Evolutionary conservation across 106 monocot species (phyloP), one percentile per base, ranked within the genome.

Genomic region (Dioscorea zingiberensis): DNA sequence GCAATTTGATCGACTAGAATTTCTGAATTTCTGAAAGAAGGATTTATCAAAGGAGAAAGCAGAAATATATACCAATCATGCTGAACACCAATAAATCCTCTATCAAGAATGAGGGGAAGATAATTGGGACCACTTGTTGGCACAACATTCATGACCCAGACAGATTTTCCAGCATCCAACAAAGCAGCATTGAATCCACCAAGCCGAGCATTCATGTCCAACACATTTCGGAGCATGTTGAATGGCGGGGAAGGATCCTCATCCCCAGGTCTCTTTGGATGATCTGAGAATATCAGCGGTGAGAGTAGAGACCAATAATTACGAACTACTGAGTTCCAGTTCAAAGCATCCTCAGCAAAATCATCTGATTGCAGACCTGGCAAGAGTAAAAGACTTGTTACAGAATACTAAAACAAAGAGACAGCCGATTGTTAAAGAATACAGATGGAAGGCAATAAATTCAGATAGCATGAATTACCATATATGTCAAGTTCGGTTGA

Each of bases 141-240:
- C 26, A 97, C 95, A 21, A 91, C 95, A 64, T 97, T 97, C 95
- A 97, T 91, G 58, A 97, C 95, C 95, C 95, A 97, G 13, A 86
- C 78, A 59, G 87, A 82, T 76, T 91, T 97, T 51, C 88, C 88
- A 67, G 91, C 69, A 60, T 85, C 80, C 64, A 97, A 25, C 27
- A 97, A 74, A 55, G 95, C 95, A 64, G 80, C 83, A 81, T 91
- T 97, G 38, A 97, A 84, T 6, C 95, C 91, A 70, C 88, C 95
- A 47, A 85, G 85, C 8, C 19, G 81, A 25, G 95, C 79, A 75
- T 97, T 91, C 95, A 97, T 97, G 68, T 97, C 95, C 2, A 97
- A 69, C 17, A 83, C 88, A 74, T 97, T 97, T 62, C 91, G 80
- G 7, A 91, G 64, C 91, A 97, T 91, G 74, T 97, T 97, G 62